Percentiles rank a stretch among this genome's conserved stretches.
These are phyloP conservation scores for Colletotrichum eleusines DNA, from an alignment of 2,329 filamentous ascomycete species.

Conservation along the genomic window DNA sequence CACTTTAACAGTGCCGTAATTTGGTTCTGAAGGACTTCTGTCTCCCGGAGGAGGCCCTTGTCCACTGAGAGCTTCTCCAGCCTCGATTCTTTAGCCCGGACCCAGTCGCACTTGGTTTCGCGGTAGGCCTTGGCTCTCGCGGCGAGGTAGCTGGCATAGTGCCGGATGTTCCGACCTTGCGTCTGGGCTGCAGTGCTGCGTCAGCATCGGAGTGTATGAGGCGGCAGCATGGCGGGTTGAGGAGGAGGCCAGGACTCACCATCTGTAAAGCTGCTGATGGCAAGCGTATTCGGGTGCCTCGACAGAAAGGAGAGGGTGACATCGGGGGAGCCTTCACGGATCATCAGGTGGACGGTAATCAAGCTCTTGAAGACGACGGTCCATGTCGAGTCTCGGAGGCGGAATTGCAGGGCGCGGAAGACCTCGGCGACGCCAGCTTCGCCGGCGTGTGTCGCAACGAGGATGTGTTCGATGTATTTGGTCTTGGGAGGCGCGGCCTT, in stretches of 20 bases:
- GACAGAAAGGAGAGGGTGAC: conserved; percentile 88
- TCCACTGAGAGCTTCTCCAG: conserved; percentile 90
- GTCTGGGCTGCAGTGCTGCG: conserved; percentile 76
- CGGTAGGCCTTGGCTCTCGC: conserved; percentile 85
- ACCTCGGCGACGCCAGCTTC: conserved; percentile 96
- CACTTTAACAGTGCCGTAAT: conserved; percentile 88
- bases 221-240: neutral
- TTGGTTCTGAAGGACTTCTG: conserved; percentile 89
- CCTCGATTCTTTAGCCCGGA: conserved; percentile 82
- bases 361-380: conserved; percentile 99
- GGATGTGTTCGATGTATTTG: conserved; percentile 98
- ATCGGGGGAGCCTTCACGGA: conserved; percentile 91
- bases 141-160: conserved; percentile 89
- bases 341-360: conserved; percentile 97
- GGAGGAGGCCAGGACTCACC: conserved; percentile 67
- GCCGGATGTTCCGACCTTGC: conserved; percentile 93
- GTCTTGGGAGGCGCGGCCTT: conserved; percentile 86
- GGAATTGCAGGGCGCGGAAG: conserved; percentile 89
- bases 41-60: conserved; percentile 92
- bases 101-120: conserved; percentile 90
- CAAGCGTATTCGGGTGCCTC: conserved; percentile 84
- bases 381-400: conserved; percentile 96
- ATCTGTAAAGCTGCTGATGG: conserved; percentile 92
- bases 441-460: conserved; percentile 93
- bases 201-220: conserved; percentile 15